A percentile compares a stretch with the other conserved stretches of the same genome.
Conservation (phyloP, 192 early-diverging fungal genomes). For the Entomortierella lignicola region DNA sequence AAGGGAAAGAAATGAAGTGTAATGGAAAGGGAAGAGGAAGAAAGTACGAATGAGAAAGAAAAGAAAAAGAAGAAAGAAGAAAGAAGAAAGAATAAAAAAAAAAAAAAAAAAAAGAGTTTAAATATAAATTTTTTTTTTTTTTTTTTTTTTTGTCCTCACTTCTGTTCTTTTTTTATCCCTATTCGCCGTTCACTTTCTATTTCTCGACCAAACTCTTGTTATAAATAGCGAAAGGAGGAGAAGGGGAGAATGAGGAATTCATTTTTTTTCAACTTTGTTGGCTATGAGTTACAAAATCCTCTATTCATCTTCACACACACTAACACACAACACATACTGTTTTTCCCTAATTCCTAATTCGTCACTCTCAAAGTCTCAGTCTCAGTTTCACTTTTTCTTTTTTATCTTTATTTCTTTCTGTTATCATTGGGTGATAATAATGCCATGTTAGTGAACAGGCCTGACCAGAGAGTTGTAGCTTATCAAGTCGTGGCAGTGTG, state of each 20-base stretch:
- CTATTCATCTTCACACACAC: too few relatives aligned
- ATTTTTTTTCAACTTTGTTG: background rate
- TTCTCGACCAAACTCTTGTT: slow-evolving; percentile 20
- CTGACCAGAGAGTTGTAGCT: too few relatives aligned
- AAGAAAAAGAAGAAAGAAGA: background rate
- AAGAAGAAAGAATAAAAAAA: background rate
- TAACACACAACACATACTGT: too few relatives aligned
- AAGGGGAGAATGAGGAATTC: background rate
- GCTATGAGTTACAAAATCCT: too few relatives aligned
- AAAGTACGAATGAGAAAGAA: background rate
- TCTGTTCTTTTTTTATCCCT: slow-evolving; percentile 25
- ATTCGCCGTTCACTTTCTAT: slow-evolving; percentile 11
- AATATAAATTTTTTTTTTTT: slow-evolving; percentile 4
- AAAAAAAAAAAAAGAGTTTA: background rate
- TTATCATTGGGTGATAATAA: too few relatives aligned
- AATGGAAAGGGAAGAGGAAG: background rate
- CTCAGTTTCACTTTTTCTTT: too few relatives aligned
- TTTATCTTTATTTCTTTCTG: too few relatives aligned
- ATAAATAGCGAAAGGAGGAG: slow-evolving; percentile 17
- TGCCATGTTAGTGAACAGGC: too few relatives aligned
- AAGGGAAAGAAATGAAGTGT: background rate
- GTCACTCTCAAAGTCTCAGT: too few relatives aligned
- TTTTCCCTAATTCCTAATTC: too few relatives aligned
- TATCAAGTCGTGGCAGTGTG: too few relatives aligned
- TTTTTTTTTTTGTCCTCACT: slow-evolving; percentile 11